Evolutionary conservation across 192 early-diverging fungal species (phyloP).

Genomic region (Entomortierella lignicola): DNA sequence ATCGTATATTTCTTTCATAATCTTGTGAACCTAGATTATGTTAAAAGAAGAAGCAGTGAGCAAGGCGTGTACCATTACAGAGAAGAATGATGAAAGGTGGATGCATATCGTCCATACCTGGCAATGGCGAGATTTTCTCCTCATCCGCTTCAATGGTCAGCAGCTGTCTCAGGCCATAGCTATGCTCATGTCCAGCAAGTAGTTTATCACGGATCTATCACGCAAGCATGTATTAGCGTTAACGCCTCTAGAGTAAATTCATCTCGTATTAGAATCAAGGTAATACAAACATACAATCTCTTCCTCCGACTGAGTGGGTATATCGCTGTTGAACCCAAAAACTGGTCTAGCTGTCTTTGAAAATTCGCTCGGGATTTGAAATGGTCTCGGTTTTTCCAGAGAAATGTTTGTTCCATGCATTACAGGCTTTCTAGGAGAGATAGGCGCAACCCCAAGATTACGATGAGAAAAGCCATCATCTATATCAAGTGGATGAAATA

Average conservation of each 20-base stretch:
- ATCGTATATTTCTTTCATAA: background rate
- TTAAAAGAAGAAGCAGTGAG: background rate
- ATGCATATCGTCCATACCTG: conserved; percentile 4
- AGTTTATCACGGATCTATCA: conserved; percentile 33
- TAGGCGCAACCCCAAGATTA: conserved; percentile 14
- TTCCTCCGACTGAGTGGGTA: conserved; percentile 31
- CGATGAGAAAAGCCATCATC: conserved; percentile 19
- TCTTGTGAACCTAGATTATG: conserved; percentile 2
- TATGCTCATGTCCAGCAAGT: conserved; percentile 7
- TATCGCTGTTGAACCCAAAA: conserved; percentile 26
- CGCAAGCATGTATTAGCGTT: too few species aligned
- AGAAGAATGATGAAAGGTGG: background rate
- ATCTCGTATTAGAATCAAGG: too few species aligned
- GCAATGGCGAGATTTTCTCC: conserved; percentile 5
- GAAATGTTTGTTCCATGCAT: background rate
- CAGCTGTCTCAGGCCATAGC: conserved; percentile 17
- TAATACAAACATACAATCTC: conserved; percentile 18
- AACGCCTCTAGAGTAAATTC: too few species aligned
- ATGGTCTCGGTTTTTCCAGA: conserved; percentile 19
- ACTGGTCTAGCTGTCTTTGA: background rate
- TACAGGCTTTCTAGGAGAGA: conserved; percentile 20
- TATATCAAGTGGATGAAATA: too few species aligned
- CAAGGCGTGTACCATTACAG: background rate
- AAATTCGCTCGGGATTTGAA: background rate
- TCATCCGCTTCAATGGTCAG: conserved; percentile 14